phyloP scores from a whole-genome alignment of 768 basidiomycete genomes.

The Russula emetica region DNA sequence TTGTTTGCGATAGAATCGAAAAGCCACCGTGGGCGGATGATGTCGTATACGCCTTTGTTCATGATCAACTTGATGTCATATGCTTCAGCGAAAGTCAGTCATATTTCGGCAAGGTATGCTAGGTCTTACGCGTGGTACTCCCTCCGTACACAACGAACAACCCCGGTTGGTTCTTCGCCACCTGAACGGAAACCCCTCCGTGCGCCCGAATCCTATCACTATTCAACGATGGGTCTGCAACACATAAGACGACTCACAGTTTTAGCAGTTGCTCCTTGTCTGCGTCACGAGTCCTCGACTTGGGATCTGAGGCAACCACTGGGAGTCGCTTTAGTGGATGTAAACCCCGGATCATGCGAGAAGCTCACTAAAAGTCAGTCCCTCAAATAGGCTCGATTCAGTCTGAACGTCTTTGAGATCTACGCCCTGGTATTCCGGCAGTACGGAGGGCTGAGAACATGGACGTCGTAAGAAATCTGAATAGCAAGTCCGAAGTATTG shows the following conservation, averaged over 20 bases:
- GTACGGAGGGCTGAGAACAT: slow-evolving; percentile 46
- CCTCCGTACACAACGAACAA: slow-evolving; percentile 67
- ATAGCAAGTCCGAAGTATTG: background rate
- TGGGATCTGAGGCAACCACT: slow-evolving; percentile 78
- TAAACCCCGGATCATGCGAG: background rate
- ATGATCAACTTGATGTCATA: slow-evolving; percentile 69
- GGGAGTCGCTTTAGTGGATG: slow-evolving; percentile 6
- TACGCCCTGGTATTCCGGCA: slow-evolving; percentile 65
- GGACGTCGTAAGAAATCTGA: background rate
- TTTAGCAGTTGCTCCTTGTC: slow-evolving; percentile 68
- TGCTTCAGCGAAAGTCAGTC: slow-evolving; percentile 39
- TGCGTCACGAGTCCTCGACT: slow-evolving; percentile 58
- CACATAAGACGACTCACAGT: slow-evolving; percentile 43
- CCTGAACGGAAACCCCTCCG: slow-evolving; percentile 62
- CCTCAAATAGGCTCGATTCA: slow-evolving; percentile 64
- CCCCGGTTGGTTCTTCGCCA: slow-evolving; percentile 51
- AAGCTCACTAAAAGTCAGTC: slow-evolving; percentile 72
- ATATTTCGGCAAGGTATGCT: too few relatives aligned
- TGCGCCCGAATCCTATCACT: slow-evolving; percentile 58
- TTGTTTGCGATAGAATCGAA: slow-evolving; percentile 64
- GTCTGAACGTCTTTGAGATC: slow-evolving; percentile 55
- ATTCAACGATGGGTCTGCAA: background rate
- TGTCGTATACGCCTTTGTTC: slow-evolving; percentile 63
- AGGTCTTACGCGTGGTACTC: slow-evolving; percentile 53
- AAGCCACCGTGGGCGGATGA: slow-evolving; percentile 81